These are phyloP conservation scores for Colletotrichum cereale DNA, from an alignment of 2,329 filamentous ascomycete species.

Conservation along the genomic window DNA sequence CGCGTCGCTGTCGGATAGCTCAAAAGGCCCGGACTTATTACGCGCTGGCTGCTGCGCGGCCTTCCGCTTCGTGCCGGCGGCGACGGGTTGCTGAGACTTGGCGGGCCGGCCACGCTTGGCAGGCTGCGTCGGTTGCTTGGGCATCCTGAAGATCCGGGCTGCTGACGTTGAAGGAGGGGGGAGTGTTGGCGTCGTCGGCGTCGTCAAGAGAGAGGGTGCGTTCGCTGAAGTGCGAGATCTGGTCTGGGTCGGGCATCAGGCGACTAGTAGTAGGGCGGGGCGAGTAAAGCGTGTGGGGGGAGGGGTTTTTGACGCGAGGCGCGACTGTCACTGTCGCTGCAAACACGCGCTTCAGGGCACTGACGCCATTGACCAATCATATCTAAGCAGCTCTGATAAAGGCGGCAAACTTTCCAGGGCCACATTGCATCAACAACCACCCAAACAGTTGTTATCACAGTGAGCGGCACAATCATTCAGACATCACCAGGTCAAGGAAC, in stretches of 20 bases:
- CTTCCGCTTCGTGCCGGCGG: conserved; percentile 30
- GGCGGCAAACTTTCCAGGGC: neutral
- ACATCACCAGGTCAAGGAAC: neutral
- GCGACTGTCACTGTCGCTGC: conserved; percentile 23
- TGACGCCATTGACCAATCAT: conserved; percentile 32
- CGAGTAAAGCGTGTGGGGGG: conserved; percentile 29
- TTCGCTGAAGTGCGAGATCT: conserved; percentile 30
- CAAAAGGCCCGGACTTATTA: conserved; percentile 48
- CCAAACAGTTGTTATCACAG: neutral
- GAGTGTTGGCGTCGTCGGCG: neutral
- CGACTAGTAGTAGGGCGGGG: conserved; percentile 27
- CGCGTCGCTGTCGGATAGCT: conserved; percentile 50
- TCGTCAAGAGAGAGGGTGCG: conserved; percentile 11
- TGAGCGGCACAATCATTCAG: neutral
- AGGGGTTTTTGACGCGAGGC: conserved; percentile 23
- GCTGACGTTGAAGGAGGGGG: no score
- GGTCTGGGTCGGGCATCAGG: conserved; percentile 36
- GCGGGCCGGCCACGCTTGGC: conserved; percentile 52
- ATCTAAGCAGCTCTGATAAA: neutral
- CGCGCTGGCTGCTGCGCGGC: conserved; percentile 45
- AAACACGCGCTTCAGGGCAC: neutral
- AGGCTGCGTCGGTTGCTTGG: conserved; percentile 53
- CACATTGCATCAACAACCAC: neutral
- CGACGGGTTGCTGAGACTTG: conserved; percentile 38
- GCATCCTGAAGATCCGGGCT: conserved; percentile 53